phyloP scores from a whole-genome alignment of 192 early-diverging fungal species.

The Gorgonomyces haynaldii region DNA sequence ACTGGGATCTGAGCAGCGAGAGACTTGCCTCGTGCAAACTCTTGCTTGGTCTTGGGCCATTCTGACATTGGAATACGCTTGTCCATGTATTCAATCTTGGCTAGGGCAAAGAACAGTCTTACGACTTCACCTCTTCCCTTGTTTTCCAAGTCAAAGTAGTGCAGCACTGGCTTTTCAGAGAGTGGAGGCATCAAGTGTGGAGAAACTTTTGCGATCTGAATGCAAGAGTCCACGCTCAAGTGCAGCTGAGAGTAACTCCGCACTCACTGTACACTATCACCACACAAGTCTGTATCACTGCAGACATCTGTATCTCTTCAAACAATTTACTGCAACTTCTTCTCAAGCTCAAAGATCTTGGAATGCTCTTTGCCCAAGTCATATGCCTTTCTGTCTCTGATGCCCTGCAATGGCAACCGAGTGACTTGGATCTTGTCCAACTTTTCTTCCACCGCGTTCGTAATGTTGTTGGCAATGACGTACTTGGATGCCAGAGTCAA shows the following conservation, averaged over 20 bases:
- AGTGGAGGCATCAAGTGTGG: no score
- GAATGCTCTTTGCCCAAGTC: no score
- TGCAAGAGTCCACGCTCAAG: no score
- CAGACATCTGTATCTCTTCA: no score
- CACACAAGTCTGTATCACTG: no score
- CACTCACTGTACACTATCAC: no score
- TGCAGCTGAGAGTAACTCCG: no score
- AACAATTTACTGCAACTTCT: no score
- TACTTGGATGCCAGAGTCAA: not conserved
- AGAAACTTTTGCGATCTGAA: no score
- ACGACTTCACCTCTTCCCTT: slow-evolving; percentile 10
- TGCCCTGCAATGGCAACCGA: not conserved
- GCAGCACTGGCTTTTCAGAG: not conserved
- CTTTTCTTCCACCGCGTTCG: not conserved
- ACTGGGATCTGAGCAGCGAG: slow-evolving; percentile 4
- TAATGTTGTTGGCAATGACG: not conserved
- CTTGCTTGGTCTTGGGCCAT: slow-evolving; percentile 3
- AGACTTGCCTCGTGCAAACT: slow-evolving; percentile 1
- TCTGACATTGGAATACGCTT: slow-evolving; percentile 1
- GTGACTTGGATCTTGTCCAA: not conserved
- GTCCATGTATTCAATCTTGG: slow-evolving; percentile 8
- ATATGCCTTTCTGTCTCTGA: not conserved
- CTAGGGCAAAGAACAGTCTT: slow-evolving; percentile 6
- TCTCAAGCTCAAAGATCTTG: no score
- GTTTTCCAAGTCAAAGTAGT: slow-evolving; percentile 5